Conservation (phyloP, 192 early-diverging fungal species). For the Entrophospora sp. region DNA sequence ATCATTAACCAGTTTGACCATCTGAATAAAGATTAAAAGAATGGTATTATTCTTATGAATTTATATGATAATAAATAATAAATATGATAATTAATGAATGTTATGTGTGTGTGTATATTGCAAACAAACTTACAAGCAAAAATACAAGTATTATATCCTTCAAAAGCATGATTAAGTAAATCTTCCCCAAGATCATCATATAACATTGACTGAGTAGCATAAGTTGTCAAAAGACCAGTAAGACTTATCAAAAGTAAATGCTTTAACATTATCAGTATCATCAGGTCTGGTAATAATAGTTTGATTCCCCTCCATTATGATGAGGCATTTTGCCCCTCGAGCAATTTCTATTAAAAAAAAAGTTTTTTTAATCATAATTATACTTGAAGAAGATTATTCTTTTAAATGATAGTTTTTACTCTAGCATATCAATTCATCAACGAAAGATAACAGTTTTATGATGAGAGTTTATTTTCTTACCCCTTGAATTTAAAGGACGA, state of each 20-base stretch:
- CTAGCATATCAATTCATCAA: too few relatives aligned
- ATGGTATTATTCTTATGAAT: too few relatives aligned
- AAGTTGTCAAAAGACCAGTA: constrained; percentile 73
- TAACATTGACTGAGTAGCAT: constrained; percentile 66
- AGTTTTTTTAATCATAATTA: too few relatives aligned
- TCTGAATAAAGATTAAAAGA: constrained; percentile 32
- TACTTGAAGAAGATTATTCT: too few relatives aligned
- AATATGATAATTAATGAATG: neutral
- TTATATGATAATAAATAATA: too few relatives aligned
- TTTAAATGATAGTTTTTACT: too few relatives aligned
- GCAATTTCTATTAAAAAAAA: constrained; percentile 37
- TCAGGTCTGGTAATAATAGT: constrained; percentile 51
- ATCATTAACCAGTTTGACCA: constrained; percentile 75
- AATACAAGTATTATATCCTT: constrained; percentile 88
- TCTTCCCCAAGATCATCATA: constrained; percentile 71
- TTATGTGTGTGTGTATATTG: neutral
- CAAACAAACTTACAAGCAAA: constrained; percentile 67
- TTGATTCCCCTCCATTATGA: constrained; percentile 67
- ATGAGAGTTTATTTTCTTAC: too few relatives aligned
- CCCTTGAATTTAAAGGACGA: constrained; percentile 67
- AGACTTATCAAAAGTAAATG: constrained; percentile 84
- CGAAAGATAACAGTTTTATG: too few relatives aligned
- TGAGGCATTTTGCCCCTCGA: constrained; percentile 58
- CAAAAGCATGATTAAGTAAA: constrained; percentile 76
- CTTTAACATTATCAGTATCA: constrained; percentile 38